phyloP scores from a whole-genome alignment of 352 stramenopile genomes.

The Pythium guiyangense region DNA sequence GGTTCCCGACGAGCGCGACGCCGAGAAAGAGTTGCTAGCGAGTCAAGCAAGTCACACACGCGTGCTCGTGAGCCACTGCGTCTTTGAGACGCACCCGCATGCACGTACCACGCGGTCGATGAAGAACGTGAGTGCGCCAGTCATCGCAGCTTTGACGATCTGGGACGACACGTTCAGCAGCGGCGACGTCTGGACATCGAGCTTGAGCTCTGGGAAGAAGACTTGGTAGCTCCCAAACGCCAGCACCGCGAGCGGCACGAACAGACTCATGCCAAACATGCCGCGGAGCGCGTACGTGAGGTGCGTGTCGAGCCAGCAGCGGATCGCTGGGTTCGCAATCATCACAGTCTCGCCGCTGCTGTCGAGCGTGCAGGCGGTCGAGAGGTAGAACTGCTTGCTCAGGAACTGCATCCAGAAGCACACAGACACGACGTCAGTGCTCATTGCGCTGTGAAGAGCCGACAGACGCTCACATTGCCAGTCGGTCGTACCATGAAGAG shows the following conservation, averaged over 20 bases:
- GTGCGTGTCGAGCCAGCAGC: constrained; percentile 23
- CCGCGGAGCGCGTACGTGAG: constrained; percentile 21
- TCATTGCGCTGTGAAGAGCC: no score
- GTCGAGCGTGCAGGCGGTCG: constrained; percentile 18
- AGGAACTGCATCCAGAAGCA: constrained; percentile 18
- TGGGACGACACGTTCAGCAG: constrained; percentile 30
- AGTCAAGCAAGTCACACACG: background rate
- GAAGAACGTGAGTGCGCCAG: constrained; percentile 32
- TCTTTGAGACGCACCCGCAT: background rate
- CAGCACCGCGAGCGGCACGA: constrained; percentile 30
- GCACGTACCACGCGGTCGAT: constrained; percentile 25
- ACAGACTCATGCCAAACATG: constrained; percentile 35
- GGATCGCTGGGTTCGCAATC: constrained; percentile 22
- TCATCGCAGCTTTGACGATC: constrained; percentile 34
- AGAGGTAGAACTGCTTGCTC: constrained; percentile 30
- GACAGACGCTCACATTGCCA: no score
- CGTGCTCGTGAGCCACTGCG: no score
- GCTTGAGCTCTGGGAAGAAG: constrained; percentile 33
- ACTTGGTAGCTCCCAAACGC: constrained; percentile 35
- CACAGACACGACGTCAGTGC: no score
- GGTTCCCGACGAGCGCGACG: constrained; percentile 23
- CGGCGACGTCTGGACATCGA: constrained; percentile 32
- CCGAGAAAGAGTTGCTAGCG: constrained; percentile 16
- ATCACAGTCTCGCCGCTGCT: constrained; percentile 14
- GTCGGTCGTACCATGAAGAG: constrained; percentile 32